Percentiles rank a stretch among this genome's conserved stretches.
Conservation (phyloP, 1,139 yeast genomes). For the Taphrina populina region DNA sequence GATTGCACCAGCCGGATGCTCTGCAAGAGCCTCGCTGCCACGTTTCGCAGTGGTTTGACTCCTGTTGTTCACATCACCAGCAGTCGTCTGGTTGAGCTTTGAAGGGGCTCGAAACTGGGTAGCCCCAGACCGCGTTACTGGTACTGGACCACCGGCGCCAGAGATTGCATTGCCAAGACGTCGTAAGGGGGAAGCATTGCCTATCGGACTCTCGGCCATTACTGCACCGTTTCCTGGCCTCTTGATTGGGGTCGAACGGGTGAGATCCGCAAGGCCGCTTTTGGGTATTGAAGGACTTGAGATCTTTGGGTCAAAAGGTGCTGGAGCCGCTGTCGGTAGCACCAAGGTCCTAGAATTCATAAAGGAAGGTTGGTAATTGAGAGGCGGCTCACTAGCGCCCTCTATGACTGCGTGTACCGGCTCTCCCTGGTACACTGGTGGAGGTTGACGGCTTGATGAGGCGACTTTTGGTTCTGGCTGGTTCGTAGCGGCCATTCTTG, state of each 20-base stretch:
- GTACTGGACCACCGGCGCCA: not conserved
- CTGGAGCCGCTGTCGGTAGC: constrained; percentile 17
- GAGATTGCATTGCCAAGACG: constrained; percentile 9
- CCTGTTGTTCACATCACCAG: not conserved
- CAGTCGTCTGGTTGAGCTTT: constrained; percentile 14
- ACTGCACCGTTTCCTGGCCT: constrained; percentile 29
- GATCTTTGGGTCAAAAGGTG: constrained; percentile 27
- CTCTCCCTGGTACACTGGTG: constrained; percentile 9
- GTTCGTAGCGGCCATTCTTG: not conserved
- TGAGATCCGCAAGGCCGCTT: constrained; percentile 10
- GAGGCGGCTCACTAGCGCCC: constrained; percentile 16
- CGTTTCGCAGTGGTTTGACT: constrained; percentile 9
- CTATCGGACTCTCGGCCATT: constrained; percentile 18
- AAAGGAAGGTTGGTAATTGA: constrained; percentile 22
- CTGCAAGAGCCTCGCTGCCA: constrained; percentile 23
- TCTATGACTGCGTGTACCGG: constrained; percentile 19
- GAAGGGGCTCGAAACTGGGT: constrained; percentile 25
- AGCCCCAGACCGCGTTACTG: constrained; percentile 13
- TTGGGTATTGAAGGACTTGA: constrained; percentile 23
- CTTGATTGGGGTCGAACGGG: constrained; percentile 34
- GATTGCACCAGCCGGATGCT: constrained; percentile 25
- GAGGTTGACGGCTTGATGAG: constrained; percentile 4
- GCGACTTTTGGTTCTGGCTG: not conserved
- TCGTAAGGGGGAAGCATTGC: constrained; percentile 16
- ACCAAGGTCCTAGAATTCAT: constrained; percentile 25